Percentiles rank a stretch among this genome's conserved stretches.
Conservation (phyloP, 108 stramenopile species). For the Stephanodiscus minutulus region DNA sequence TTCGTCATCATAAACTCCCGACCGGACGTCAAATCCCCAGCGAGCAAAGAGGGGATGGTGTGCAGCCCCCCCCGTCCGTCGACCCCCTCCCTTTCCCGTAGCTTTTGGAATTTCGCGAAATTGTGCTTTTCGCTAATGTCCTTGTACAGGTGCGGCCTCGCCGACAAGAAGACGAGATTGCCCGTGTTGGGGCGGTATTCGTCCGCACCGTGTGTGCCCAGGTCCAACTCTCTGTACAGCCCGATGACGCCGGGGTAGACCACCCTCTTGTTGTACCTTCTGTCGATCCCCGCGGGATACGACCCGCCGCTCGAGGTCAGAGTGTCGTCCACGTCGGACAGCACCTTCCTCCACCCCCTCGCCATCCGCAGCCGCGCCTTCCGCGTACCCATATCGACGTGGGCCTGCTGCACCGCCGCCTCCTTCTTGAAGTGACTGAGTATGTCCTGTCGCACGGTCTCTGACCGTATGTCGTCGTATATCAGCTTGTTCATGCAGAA, state of each 20-base stretch:
- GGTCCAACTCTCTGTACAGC: conserved; percentile 96
- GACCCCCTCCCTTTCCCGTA: conserved; percentile 60
- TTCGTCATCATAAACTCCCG: conserved; percentile 86
- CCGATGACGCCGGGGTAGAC: conserved; percentile 97
- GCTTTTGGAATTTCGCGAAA: conserved; percentile 92
- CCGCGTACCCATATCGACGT: conserved; percentile 72
- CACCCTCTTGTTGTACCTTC: conserved; percentile 79
- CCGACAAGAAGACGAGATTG: conserved; percentile 97
- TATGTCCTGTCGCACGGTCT: conserved; percentile 88
- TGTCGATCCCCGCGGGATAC: conserved; percentile 96
- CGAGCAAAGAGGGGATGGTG: conserved; percentile 92
- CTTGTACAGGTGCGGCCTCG: conserved; percentile 98
- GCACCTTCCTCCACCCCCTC: conserved; percentile 93
- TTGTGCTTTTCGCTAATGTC: conserved; percentile 91
- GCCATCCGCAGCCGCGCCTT: conserved; percentile 49
- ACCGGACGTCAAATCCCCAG: conserved; percentile 94
- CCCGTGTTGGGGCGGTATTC: conserved; percentile 83
- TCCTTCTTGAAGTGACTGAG: conserved; percentile 90
- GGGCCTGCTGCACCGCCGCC: conserved; percentile 90
- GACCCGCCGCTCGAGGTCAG: conserved; percentile 91
- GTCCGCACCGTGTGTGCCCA: conserved; percentile 88
- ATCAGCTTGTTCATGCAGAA: conserved; percentile 95
- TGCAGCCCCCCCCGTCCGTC: conserved; percentile 89
- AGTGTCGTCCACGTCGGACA: conserved; percentile 99
- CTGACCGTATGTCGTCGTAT: conserved; percentile 91